phyloP scores from a whole-genome alignment of 192 early-diverging fungal species.

The Backusella psychrophila region DNA sequence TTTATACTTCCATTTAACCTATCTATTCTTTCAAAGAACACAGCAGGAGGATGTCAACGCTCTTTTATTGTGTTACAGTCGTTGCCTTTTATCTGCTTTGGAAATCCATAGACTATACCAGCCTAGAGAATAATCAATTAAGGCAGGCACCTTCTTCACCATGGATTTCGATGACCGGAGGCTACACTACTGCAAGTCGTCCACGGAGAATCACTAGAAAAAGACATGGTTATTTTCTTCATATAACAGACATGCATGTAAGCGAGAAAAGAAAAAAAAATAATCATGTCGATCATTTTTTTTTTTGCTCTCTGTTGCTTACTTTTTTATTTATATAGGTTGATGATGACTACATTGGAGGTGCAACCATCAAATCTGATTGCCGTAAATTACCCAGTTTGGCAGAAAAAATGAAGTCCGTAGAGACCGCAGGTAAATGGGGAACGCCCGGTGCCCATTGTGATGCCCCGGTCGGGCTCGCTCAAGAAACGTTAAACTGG shows the following conservation, averaged over 20 bases:
- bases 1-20: not conserved
- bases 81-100: not conserved
- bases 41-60: not conserved
- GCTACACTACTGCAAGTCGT: not conserved
- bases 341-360: constrained; percentile 40
- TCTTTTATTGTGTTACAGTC: not conserved
- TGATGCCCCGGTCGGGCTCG: constrained; percentile 55
- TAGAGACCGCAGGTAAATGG: constrained; percentile 40
- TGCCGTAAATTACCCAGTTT: constrained; percentile 44
- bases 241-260: constrained; percentile 75
- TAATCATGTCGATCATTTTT: not conserved
- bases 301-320: not conserved
- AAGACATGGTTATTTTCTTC: constrained; percentile 54
- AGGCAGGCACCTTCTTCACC: not conserved
- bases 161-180: not conserved
- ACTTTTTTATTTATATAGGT: constrained; percentile 6
- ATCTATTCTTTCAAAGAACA: not conserved
- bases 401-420: constrained; percentile 19
- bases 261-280: not conserved
- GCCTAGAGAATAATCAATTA: not conserved
- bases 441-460: constrained; percentile 58
- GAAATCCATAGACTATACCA: not conserved
- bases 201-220: not conserved
- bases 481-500: constrained; percentile 56
- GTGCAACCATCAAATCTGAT: constrained; percentile 52